Conservation (phyloP, 257 asterid genomes). For the Solanum rostratum region DNA sequence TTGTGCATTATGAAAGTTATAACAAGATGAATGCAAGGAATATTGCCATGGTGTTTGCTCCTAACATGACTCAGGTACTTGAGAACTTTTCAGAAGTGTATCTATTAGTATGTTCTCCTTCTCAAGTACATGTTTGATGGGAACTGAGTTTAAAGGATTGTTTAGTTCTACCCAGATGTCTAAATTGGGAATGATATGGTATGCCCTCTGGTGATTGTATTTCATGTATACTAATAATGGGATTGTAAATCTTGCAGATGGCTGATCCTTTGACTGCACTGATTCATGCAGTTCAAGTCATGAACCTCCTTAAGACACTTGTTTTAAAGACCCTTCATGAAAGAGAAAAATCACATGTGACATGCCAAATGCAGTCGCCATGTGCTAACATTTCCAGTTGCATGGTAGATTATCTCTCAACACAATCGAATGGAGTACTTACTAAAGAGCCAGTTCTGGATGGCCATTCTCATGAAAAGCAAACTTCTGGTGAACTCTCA, state of each 20-base stretch:
- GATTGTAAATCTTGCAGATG: slow-evolving; percentile 36
- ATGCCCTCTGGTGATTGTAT: neutral
- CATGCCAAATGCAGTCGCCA: slow-evolving; percentile 1
- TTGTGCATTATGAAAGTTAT: slow-evolving; percentile 38
- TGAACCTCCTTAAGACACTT: slow-evolving; percentile 74
- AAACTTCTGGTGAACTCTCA: slow-evolving; percentile 2
- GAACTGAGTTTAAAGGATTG: neutral
- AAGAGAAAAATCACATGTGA: slow-evolving; percentile 25
- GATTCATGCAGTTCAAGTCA: slow-evolving; percentile 90
- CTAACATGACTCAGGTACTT: slow-evolving; percentile 80
- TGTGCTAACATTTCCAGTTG: slow-evolving; percentile 11
- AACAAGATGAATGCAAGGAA: slow-evolving; percentile 85
- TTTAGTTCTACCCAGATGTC: neutral
- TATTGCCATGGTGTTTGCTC: slow-evolving; percentile 92
- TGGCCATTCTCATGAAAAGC: neutral
- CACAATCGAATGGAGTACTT: neutral
- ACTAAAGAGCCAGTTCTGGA: slow-evolving; percentile 5
- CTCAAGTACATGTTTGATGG: neutral
- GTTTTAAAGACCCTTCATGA: slow-evolving; percentile 36
- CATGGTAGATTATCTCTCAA: neutral
- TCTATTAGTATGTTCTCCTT: neutral
- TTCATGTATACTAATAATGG: neutral
- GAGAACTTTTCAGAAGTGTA: neutral
- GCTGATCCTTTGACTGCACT: slow-evolving; percentile 81
- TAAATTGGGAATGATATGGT: neutral